Evolutionary conservation across 116 monocot genomes (phyloP), one percentile per base, ranked within the genome.

Genomic region (Dioscorea cayenensis): DNA sequence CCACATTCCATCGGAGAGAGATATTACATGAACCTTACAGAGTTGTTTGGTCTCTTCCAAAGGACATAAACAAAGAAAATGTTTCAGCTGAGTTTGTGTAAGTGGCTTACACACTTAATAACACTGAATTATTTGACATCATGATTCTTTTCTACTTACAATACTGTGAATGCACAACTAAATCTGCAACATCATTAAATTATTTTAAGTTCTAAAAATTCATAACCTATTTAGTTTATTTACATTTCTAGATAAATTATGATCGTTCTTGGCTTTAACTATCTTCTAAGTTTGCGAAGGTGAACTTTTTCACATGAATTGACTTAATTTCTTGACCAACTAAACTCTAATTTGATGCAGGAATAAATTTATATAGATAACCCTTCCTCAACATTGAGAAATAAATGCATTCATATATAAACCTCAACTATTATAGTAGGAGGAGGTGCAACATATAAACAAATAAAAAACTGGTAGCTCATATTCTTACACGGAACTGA

Each of bases 31-130:
- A 84, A 0, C 87, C 79, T 13, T 87, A 79, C 36, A 36, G 67
- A 75, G 75, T 87, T 64, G 63, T 71, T 65, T 87, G 87, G 87
- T 76, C 87, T 14, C 73, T 87, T 66, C 87, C 87, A 27, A 81
- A 62, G 55, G 71, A 84, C 73, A 79, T 84, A 49, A 81, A 84
- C 51, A 87, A 78, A 68, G 84, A 84, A 36, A 23, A 1, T 14
- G 71, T 77, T 68, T 78, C 84, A 35, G 87, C 87, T 73, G 84
- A 84, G 64, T 77, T 84, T 67, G 60, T 87, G 84, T 84, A 77
- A 76, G 87, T 76, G 6, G 14, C 66, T 17, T 52, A 5, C 66
- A 10, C 14, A 27, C 12, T 28, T 69, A 9, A 60, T 19, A 18
- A 2, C 7, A 19, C 13, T 50, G 8, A 22, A 28, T 64, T 65